Evolutionary conservation across 352 stramenopile genomes (phyloP).

Genomic region (Phytophthora sansomeana): DNA sequence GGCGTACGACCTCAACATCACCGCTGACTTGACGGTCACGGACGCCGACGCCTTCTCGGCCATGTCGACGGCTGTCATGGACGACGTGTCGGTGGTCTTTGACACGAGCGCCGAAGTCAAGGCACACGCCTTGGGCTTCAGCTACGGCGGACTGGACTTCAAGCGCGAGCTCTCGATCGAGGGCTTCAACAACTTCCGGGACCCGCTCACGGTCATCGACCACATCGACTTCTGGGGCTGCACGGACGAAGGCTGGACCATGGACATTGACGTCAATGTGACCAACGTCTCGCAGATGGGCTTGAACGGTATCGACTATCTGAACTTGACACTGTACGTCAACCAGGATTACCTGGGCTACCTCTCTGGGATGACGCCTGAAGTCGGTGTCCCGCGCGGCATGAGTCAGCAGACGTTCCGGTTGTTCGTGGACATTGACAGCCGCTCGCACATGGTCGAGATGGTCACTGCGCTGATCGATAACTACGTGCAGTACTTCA

Average conservation of each 20-base stretch:
- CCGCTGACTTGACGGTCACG: slow-evolving; percentile 44
- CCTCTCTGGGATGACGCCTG: slow-evolving; percentile 44
- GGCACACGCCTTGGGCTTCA: slow-evolving; percentile 58
- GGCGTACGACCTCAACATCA: slow-evolving; percentile 47
- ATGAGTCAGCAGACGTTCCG: slow-evolving; percentile 41
- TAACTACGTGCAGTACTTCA: slow-evolving; percentile 58
- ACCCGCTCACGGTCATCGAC: slow-evolving; percentile 58
- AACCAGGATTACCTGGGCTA: slow-evolving; percentile 68
- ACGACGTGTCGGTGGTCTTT: slow-evolving; percentile 47
- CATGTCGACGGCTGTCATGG: slow-evolving; percentile 56
- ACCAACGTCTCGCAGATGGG: slow-evolving; percentile 62
- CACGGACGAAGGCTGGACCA: slow-evolving; percentile 41
- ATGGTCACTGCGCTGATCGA: slow-evolving; percentile 55
- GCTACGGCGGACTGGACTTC: slow-evolving; percentile 65
- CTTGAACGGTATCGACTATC: slow-evolving; percentile 60
- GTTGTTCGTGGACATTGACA: slow-evolving; percentile 34
- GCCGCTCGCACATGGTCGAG: slow-evolving; percentile 38
- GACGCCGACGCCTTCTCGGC: slow-evolving; percentile 50
- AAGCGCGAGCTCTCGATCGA: slow-evolving; percentile 56
- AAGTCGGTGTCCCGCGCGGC: slow-evolving; percentile 56
- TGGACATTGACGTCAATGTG: slow-evolving; percentile 69
- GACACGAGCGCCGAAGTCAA: slow-evolving; percentile 52
- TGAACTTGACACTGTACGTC: slow-evolving; percentile 78
- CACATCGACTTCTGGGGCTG: slow-evolving; percentile 62
- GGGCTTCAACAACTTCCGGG: slow-evolving; percentile 65